A percentile compares a stretch with the other conserved stretches of the same genome.
Evolutionary conservation across 805 yeast species (phyloP).

Genomic region (Ogataea philodendri): DNA sequence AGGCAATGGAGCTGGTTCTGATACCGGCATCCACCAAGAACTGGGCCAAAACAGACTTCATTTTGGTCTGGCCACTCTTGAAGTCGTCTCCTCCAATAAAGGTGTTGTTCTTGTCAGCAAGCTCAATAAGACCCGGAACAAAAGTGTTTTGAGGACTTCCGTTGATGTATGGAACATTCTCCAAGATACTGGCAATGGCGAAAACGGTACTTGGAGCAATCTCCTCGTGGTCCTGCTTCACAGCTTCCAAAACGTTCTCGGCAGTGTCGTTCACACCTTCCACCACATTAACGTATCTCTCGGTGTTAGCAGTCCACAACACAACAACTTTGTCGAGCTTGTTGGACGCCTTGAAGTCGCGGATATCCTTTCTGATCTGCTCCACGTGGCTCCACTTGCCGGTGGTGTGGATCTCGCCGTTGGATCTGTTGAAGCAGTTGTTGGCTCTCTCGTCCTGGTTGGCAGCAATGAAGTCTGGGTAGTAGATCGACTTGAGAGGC

Average conservation of each 20-base stretch:
- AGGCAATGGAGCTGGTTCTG: constrained; percentile 90
- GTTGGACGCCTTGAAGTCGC: constrained; percentile 69
- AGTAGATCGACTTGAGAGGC: constrained; percentile 85
- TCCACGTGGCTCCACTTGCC: constrained; percentile 90
- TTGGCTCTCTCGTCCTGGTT: constrained; percentile 92
- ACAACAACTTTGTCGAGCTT: constrained; percentile 82
- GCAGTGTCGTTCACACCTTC: constrained; percentile 86
- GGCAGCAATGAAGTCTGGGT: constrained; percentile 95
- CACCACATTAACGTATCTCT: constrained; percentile 77
- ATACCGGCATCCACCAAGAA: constrained; percentile 96
- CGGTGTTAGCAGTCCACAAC: constrained; percentile 97
- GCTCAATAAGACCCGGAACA: constrained; percentile 90
- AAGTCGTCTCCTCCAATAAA: constrained; percentile 97
- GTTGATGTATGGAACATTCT: constrained; percentile 84
- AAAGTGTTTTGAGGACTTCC: constrained; percentile 98
- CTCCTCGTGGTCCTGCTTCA: constrained; percentile 78
- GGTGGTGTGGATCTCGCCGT: constrained; percentile 48
- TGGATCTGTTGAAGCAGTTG: constrained; percentile 65
- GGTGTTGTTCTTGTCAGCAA: constrained; percentile 72
- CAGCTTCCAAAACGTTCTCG: constrained; percentile 69
- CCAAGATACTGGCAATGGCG: constrained; percentile 90
- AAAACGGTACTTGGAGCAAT: constrained; percentile 91
- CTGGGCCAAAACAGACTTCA: constrained; percentile 95
- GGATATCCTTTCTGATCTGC: constrained; percentile 78
- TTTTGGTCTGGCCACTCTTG: constrained; percentile 94